Evolutionary conservation across 2,329 filamentous ascomycete species (phyloP), one percentile per base, ranked within the genome.

Genomic region (Monosporascus ibericus): DNA sequence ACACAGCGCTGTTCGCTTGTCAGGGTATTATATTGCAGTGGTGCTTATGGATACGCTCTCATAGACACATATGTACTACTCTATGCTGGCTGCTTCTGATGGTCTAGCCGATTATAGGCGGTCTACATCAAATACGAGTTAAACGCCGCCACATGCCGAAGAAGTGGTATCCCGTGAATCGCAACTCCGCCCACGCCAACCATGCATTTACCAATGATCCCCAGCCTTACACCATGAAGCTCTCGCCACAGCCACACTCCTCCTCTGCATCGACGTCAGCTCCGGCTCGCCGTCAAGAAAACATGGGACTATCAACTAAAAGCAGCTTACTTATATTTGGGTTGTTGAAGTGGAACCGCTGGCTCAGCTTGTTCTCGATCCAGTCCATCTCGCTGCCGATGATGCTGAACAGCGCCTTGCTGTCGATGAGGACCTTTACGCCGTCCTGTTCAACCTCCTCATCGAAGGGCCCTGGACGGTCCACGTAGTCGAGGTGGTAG

Each of bases 371-470:
- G 64, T 97, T 94, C 72, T 97, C 92, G 11, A 92, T 80, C 92
- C 92, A 99, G 67, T 99, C 94, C 94, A 99, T 99, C 74, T 97
- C 92, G 66, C 88, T 96, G 5, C 94, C 94, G 63, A 99, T 96
- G 50, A 99, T 97, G 71, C 92, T 97, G 69, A 99, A 92, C 48
- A 99, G 75, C 42, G 94, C 94, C 76, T 96, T 97, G 78, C 90
- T 95, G 70, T 99, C 94, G 52, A 99, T 94, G 68, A 97, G 70
- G 36, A 99, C 92, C 72, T 89, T 92, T 52, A 99, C 92, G 0
- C 92, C 94, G 64, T 97, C 94, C 69, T 99, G 94, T 67, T 95
- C 92, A 1, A 99, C 90, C 49, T 86, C 79, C 71, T 99, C 94
- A 64, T 99, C 94, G 63, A 97, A 92, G 38, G 81, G 77, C 4